These are phyloP conservation scores for Fimicolochytrium jonesii DNA, from an alignment of 192 early-diverging fungal species.

Conservation along the genomic window DNA sequence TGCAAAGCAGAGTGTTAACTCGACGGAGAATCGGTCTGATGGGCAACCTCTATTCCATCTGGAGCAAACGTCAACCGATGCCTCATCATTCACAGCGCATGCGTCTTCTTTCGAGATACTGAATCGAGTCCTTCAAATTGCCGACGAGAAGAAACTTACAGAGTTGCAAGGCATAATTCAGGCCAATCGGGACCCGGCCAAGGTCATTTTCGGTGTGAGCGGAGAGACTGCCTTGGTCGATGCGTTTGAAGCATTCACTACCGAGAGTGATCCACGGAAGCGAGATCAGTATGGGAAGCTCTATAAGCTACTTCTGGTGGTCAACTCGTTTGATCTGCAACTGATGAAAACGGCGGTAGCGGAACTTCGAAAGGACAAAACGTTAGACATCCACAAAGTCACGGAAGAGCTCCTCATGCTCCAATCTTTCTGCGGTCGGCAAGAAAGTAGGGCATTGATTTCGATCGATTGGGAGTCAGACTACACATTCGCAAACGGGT, in stretches of 20 bases:
- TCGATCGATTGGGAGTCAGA: slow-evolving; percentile 63
- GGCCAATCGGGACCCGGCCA: slow-evolving; percentile 49
- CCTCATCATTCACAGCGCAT: slow-evolving; percentile 24
- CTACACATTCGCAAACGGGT: slow-evolving; percentile 58
- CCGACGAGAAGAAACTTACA: slow-evolving; percentile 41
- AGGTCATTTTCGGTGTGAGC: slow-evolving; percentile 44
- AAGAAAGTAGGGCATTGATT: slow-evolving; percentile 33
- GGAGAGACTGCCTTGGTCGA: slow-evolving; percentile 37
- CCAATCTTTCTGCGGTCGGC: slow-evolving; percentile 41
- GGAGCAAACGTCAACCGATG: slow-evolving; percentile 27
- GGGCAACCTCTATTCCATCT: slow-evolving; percentile 43
- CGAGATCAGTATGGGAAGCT: slow-evolving; percentile 42
- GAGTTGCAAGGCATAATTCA: slow-evolving; percentile 51
- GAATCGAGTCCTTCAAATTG: slow-evolving; percentile 34
- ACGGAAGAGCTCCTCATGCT: slow-evolving; percentile 52
- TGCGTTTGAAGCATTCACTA: slow-evolving; percentile 46
- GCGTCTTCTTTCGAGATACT: slow-evolving; percentile 44
- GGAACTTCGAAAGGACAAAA: slow-evolving; percentile 37
- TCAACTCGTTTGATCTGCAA: slow-evolving; percentile 53
- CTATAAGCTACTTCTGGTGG: slow-evolving; percentile 52
- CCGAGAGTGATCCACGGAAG: slow-evolving; percentile 40
- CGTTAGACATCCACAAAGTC: slow-evolving; percentile 43
- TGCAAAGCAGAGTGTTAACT: neutral
- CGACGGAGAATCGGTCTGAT: slow-evolving; percentile 29
- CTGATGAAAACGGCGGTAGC: slow-evolving; percentile 45